Evolutionary conservation across 208 protist genomes (phyloP).

Genomic region (Trichomonas vaginalis): DNA sequence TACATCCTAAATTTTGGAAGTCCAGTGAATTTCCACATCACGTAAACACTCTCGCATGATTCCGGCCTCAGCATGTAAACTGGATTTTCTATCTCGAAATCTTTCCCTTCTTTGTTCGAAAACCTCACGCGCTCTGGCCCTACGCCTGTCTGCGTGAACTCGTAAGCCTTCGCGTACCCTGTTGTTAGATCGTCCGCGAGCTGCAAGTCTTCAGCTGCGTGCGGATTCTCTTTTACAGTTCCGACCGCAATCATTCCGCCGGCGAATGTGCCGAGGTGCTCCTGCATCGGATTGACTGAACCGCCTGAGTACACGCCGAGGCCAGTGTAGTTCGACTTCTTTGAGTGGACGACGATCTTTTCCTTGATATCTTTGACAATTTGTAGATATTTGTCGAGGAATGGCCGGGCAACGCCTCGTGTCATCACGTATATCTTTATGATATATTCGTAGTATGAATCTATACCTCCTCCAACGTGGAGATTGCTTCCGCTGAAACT

Average conservation of each 20-base stretch:
- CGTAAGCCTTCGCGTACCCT: too few relatives aligned
- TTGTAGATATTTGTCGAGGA: not conserved
- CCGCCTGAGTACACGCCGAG: not conserved
- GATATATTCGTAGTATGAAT: not conserved
- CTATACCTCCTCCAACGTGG: not conserved
- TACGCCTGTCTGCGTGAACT: not conserved
- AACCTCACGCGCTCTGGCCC: not conserved
- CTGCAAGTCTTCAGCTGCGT: not conserved
- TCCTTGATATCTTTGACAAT: not conserved
- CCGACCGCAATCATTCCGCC: not conserved
- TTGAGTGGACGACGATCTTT: not conserved
- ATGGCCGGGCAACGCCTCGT: not conserved
- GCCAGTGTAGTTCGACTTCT: not conserved
- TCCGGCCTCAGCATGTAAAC: conserved; percentile 40
- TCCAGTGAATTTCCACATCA: conserved; percentile 37
- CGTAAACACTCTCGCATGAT: conserved; percentile 30
- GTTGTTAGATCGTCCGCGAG: not conserved
- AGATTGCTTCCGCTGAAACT: not conserved
- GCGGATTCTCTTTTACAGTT: not conserved
- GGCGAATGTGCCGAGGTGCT: not conserved
- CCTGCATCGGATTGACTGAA: not conserved
- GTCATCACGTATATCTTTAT: not conserved
- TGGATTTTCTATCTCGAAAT: not conserved
- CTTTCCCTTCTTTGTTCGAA: not conserved
- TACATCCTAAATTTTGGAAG: conserved; percentile 50